Evolutionary conservation across 164 flowering plant genomes (phyloP).

Genomic region (Houttuynia cordata): DNA sequence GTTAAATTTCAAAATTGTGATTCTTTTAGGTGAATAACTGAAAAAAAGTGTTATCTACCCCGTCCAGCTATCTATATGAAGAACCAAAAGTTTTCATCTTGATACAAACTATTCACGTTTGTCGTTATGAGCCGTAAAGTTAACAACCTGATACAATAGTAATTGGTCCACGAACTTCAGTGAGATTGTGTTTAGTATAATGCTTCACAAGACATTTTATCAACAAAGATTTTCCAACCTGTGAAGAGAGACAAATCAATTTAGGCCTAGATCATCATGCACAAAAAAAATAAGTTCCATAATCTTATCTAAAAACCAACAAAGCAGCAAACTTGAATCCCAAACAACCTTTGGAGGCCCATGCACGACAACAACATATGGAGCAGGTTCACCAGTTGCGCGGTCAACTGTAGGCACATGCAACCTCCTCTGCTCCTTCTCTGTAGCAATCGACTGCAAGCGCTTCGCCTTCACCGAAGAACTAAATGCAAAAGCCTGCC

Average conservation of each 20-base stretch:
- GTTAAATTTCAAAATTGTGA: not conserved
- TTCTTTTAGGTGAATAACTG: not conserved
- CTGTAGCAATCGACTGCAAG: constrained; percentile 60
- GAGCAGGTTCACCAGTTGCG: constrained; percentile 72
- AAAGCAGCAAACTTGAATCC: not conserved
- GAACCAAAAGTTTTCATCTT: no score
- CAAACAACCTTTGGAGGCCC: constrained; percentile 81
- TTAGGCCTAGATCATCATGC: not conserved
- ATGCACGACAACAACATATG: constrained; percentile 81
- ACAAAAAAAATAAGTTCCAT: not conserved
- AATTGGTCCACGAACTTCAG: constrained; percentile 87
- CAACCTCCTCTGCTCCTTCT: constrained; percentile 88
- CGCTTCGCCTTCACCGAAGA: constrained; percentile 77
- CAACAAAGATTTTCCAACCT: constrained; percentile 93
- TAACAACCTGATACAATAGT: constrained; percentile 78
- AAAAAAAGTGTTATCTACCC: no score
- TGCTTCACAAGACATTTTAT: constrained; percentile 83
- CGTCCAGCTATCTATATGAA: no score
- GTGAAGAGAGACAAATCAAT: not conserved
- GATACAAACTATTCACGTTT: not conserved
- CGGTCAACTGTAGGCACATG: constrained; percentile 77
- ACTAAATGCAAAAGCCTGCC: constrained; percentile 74
- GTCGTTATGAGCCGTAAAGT: not conserved
- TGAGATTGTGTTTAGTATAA: constrained; percentile 76
- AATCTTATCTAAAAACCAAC: no score